Evolutionary conservation across 1,284 basidiomycete genomes (phyloP), one percentile per base, ranked within the genome.

Genomic region (Microbotryum violaceum): DNA sequence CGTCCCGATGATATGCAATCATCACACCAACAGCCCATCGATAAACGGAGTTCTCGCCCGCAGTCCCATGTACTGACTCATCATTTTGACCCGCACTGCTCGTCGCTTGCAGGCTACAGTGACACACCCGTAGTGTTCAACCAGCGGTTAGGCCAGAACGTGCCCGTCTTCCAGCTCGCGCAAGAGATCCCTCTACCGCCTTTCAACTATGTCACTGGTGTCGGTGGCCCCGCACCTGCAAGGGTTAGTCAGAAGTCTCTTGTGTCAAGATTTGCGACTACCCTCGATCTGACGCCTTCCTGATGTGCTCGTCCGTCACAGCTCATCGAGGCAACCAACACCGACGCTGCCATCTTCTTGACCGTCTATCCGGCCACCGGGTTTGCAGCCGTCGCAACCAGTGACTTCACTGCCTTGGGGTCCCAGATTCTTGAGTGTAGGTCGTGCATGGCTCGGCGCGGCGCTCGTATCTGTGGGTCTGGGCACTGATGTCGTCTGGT

Each of bases 301-400:
- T 21, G 6, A 44, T 14, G 16, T 42, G 21, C 0, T 23, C 25
- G n/a, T 23, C 20, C 25, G n/a, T 23, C 20, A 23, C 57, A 69
- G 67, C 60, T 60, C 21, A 70, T 74, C 52, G 69, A 70, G 44
- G 48, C 54, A 29, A 70, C 70, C 8, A 31, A 52, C 14, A 73
- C 73, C n/a, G 68, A 70, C 58, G 73, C 73, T 12, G 70, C 67
- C 52, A 68, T 74, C 45, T 74, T 71, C 61, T 54, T 74, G 46
- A 74, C 73, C 21, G 70, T 74, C 25, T 74, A 74, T 60, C 73
- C 73, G 3, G 55, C 50, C 1, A n/a, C 54, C 3, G 62, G 63
- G 2, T 62, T 72, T 29, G 48, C 45, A 23, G 52, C 59, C 23
- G 68, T 74, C 8, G 58, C 64, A 9, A 69, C 63, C 49, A 58